Conservation (phyloP, 805 yeast species). For the Ogataea pignaliae region DNA sequence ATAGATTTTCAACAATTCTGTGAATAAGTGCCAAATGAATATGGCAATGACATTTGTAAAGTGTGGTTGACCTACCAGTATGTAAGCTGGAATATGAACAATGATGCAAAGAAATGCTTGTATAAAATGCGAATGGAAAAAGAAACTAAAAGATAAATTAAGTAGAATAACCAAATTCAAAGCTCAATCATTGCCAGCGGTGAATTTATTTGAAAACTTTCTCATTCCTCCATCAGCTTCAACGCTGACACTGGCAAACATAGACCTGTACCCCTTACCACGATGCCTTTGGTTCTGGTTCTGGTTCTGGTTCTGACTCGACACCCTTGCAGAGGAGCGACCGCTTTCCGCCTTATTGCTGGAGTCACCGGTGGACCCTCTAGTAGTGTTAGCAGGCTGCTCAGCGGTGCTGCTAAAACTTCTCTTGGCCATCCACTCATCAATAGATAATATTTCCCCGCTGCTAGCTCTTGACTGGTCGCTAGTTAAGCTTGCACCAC, state of each 20-base stretch:
- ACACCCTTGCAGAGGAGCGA: too few relatives aligned
- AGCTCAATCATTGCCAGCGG: background rate
- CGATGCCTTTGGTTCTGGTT: background rate
- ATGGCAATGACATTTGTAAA: too few relatives aligned
- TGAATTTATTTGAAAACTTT: background rate
- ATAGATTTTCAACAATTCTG: constrained; percentile 16
- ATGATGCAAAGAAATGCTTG: too few relatives aligned
- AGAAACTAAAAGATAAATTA: too few relatives aligned
- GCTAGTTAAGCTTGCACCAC: too few relatives aligned
- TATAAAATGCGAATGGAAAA: background rate
- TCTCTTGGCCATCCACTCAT: background rate
- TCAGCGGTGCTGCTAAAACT: background rate
- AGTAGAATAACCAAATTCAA: too few relatives aligned
- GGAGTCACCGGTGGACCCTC: too few relatives aligned
- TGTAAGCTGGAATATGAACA: too few relatives aligned
- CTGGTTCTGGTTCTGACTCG: too few relatives aligned
- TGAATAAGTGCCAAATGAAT: too few relatives aligned
- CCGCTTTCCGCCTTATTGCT: too few relatives aligned
- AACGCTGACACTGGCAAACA: background rate
- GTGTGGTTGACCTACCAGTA: background rate
- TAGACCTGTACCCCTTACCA: background rate
- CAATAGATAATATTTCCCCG: background rate
- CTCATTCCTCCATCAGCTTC: background rate
- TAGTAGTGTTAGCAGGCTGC: too few relatives aligned
- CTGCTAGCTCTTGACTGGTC: background rate